phyloP scores from a whole-genome alignment of 2,329 filamentous ascomycete genomes.

The Colletotrichum coccodes region DNA sequence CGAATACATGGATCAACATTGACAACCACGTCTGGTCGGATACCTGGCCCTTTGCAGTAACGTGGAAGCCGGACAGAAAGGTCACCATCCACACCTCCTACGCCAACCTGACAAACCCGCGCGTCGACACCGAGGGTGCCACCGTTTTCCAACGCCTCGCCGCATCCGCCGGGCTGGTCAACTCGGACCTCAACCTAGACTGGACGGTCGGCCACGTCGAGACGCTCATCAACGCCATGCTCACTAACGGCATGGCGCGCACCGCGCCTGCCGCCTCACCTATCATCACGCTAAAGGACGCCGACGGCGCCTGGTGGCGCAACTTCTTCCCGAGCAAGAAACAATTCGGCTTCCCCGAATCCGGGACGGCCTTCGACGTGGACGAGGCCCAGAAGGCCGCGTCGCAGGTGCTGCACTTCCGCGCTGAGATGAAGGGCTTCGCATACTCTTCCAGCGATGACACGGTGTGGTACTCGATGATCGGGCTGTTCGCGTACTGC shows the following conservation, averaged over 20 bases:
- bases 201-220: constrained; percentile 2
- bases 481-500: constrained; percentile 1
- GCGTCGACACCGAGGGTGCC: not conserved
- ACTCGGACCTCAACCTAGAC: not conserved
- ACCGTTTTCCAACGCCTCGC: constrained; percentile 13
- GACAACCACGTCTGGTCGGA: not conserved
- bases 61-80: not conserved
- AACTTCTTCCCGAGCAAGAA: not conserved
- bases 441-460: not conserved
- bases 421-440: not conserved
- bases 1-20: not conserved
- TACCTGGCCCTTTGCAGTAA: not conserved
- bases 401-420: not conserved
- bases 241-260: constrained; percentile 7
- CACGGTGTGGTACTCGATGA: not conserved
- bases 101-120: constrained; percentile 10
- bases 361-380: not conserved
- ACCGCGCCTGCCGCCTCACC: not conserved
- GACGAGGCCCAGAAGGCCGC: too few relatives aligned
- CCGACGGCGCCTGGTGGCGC: constrained; percentile 8
- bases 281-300: not conserved
- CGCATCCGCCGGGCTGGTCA: not conserved
- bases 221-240: constrained; percentile 13
- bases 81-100: not conserved
- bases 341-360: not conserved